These are phyloP conservation scores for Lactarius hatsudake DNA, from an alignment of 768 basidiomycete species.

Conservation along the genomic window DNA sequence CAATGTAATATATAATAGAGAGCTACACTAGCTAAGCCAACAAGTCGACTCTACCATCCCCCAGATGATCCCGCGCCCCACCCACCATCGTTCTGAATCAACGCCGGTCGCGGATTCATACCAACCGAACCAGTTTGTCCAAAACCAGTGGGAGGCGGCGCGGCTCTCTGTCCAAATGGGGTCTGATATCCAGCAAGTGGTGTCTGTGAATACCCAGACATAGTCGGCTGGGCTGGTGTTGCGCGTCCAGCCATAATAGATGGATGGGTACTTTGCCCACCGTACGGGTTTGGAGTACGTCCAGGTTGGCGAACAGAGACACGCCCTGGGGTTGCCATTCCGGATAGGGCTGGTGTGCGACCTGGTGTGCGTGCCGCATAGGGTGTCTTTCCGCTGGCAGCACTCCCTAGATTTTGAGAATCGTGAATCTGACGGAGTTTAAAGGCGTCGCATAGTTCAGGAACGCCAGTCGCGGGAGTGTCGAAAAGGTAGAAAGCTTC, in stretches of 20 bases:
- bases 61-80: slow-evolving; percentile 36
- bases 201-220: slow-evolving; percentile 34
- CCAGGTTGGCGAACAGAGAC: slow-evolving; percentile 70
- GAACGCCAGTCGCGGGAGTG: slow-evolving; percentile 85
- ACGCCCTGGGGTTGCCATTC: slow-evolving; percentile 66
- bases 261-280: slow-evolving; percentile 38
- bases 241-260: slow-evolving; percentile 35
- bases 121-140: slow-evolving; percentile 48
- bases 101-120: slow-evolving; percentile 64
- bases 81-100: slow-evolving; percentile 51
- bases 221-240: slow-evolving; percentile 34
- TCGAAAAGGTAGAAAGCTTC: slow-evolving; percentile 90
- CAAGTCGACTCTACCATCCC: slow-evolving; percentile 32
- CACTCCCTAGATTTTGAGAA: slow-evolving; percentile 58
- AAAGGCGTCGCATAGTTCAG: slow-evolving; percentile 95
- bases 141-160: slow-evolving; percentile 42
- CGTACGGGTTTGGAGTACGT: slow-evolving; percentile 81
- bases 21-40: slow-evolving; percentile 14
- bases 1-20: slow-evolving; percentile 26
- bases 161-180: slow-evolving; percentile 45
- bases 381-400: slow-evolving; percentile 72
- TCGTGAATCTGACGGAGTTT: slow-evolving; percentile 81
- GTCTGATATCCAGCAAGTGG: slow-evolving; percentile 36
- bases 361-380: slow-evolving; percentile 80
- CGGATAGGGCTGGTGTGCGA: slow-evolving; percentile 53